A percentile compares a stretch with the other conserved stretches of the same genome.
These are phyloP conservation scores for Metschnikowia amazonensis DNA, from an alignment of 805 yeast species.

Conservation along the genomic window DNA sequence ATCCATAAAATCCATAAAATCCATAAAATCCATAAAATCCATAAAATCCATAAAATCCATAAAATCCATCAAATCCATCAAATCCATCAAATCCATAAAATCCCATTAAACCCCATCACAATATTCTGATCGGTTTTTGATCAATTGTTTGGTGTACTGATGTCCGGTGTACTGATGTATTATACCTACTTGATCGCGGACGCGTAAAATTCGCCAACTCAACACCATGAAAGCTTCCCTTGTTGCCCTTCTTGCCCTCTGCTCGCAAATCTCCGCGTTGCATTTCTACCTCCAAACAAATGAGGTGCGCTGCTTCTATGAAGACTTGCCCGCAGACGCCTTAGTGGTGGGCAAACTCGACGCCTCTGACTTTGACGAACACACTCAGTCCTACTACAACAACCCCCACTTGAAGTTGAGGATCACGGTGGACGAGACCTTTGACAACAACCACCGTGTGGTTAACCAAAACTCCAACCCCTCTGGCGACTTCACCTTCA, in stretches of 20 bases:
- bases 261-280: slow-evolving; percentile 38
- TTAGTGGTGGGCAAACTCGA: slow-evolving; percentile 74
- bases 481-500: slow-evolving; percentile 69
- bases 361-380: slow-evolving; percentile 56
- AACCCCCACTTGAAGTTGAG: slow-evolving; percentile 57
- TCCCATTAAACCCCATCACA: no score
- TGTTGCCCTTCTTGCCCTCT: slow-evolving; percentile 11
- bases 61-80: no score
- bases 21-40: no score
- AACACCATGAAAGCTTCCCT: slow-evolving; percentile 8
- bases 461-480: slow-evolving; percentile 60
- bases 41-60: no score
- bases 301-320: slow-evolving; percentile 76
- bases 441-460: slow-evolving; percentile 79
- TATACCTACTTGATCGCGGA: not conserved
- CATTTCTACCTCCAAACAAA: slow-evolving; percentile 80
- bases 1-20: no score
- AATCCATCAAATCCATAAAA: no score
- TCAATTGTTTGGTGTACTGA: not conserved
- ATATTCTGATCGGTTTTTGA: no score
- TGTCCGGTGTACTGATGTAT: not conserved
- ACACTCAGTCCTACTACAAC: slow-evolving; percentile 45
- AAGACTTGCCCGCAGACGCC: slow-evolving; percentile 74
- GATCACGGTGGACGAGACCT: slow-evolving; percentile 48
- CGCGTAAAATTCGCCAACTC: slow-evolving; percentile 1